phyloP scores from a whole-genome alignment of 495 filamentous ascomycete genomes.

The Lasiosphaeriaceae sp. region DNA sequence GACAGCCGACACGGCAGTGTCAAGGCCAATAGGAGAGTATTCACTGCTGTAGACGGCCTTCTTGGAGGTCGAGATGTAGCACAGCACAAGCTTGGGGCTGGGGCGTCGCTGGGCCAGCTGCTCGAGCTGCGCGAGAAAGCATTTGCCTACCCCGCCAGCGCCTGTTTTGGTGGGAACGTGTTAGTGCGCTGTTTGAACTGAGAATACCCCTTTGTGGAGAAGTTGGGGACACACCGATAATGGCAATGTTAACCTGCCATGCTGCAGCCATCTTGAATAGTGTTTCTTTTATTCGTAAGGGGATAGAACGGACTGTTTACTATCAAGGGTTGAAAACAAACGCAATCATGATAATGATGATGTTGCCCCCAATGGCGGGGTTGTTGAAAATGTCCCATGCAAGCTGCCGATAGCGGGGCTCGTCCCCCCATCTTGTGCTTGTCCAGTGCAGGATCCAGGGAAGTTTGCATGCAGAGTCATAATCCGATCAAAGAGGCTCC shows the following conservation, averaged over 20 bases:
- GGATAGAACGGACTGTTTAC: not conserved
- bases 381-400: not conserved
- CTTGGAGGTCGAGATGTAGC: constrained; percentile 76
- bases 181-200: not conserved
- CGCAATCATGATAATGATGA: not conserved
- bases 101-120: constrained; percentile 51
- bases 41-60: constrained; percentile 65
- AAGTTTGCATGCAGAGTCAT: no score
- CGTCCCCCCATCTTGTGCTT: not conserved
- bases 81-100: constrained; percentile 59
- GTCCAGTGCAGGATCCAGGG: not conserved
- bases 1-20: constrained; percentile 51
- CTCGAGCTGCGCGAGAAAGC: constrained; percentile 79
- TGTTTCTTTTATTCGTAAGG: not conserved
- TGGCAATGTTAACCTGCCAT: constrained; percentile 29
- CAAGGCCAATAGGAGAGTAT: constrained; percentile 54
- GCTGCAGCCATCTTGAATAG: constrained; percentile 22
- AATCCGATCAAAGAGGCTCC: no score
- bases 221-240: constrained; percentile 24
- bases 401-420: constrained; percentile 8
- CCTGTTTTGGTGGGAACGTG: constrained; percentile 48
- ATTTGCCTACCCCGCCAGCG: constrained; percentile 86
- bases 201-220: not conserved
- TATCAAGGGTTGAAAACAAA: not conserved
- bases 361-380: constrained; percentile 2